Percentiles rank a stretch among this genome's conserved stretches.
Evolutionary conservation across 2,329 filamentous ascomycete genomes (phyloP).

Genomic region (Pseudogymnoascus sp.): DNA sequence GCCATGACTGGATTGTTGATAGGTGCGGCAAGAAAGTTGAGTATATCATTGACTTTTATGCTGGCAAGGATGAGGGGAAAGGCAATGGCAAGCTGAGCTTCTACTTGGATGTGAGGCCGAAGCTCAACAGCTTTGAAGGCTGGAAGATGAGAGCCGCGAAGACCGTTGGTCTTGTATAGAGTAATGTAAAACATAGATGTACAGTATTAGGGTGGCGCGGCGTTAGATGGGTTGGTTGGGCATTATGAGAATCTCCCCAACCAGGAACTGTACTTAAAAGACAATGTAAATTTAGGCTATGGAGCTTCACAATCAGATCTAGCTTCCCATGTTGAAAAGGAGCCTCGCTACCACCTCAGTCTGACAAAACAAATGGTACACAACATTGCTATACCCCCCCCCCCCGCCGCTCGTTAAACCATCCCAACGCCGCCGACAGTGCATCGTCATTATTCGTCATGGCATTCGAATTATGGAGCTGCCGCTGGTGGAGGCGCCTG

Average conservation of each 20-base stretch:
- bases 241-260: not conserved
- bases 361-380: not conserved
- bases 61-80: slow-evolving; percentile 46
- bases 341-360: not conserved
- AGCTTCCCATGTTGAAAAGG: slow-evolving; percentile 5
- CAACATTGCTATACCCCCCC: not conserved
- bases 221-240: not conserved
- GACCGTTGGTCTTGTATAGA: slow-evolving; percentile 41
- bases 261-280: slow-evolving; percentile 2
- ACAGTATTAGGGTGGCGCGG: not conserved
- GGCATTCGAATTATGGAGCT: slow-evolving; percentile 18
- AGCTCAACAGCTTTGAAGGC: slow-evolving; percentile 60
- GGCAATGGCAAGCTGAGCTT: slow-evolving; percentile 47
- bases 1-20: slow-evolving; percentile 96
- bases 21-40: slow-evolving; percentile 78
- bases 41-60: slow-evolving; percentile 98
- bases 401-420: not conserved
- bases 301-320: slow-evolving; percentile 5
- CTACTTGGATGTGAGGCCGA: slow-evolving; percentile 60
- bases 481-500: slow-evolving; percentile 27
- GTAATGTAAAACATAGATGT: slow-evolving; percentile 3
- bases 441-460: not conserved
- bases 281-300: slow-evolving; percentile 5
- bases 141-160: slow-evolving; percentile 55
- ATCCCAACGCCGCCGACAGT: slow-evolving; percentile 2